Percentiles rank a stretch among this genome's conserved stretches.
These are phyloP conservation scores for Hyphopichia khmerensis DNA, from an alignment of 1,139 yeast genomes.

Conservation along the genomic window DNA sequence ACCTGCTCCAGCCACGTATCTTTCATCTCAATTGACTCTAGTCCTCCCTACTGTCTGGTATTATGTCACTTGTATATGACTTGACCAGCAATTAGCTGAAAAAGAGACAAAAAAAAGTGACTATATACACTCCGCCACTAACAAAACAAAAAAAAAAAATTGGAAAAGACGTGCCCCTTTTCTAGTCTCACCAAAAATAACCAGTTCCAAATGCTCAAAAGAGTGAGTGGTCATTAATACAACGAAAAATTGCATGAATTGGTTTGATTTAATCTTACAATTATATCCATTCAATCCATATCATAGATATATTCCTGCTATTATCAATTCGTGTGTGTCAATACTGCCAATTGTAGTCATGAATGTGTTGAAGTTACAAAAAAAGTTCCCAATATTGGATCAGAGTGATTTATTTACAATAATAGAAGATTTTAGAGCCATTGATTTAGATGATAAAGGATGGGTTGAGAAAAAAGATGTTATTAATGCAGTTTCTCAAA, in stretches of 20 bases:
- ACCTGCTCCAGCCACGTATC: no score
- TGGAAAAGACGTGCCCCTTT: no score
- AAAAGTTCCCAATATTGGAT: conserved; percentile 79
- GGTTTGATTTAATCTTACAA: not conserved
- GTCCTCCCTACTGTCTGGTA: no score
- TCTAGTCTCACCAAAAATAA: no score
- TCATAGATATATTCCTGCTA: not conserved
- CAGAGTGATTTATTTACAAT: conserved; percentile 85
- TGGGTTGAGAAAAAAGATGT: conserved; percentile 91
- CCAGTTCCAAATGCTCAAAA: not conserved
- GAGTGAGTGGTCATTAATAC: not conserved
- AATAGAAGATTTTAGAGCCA: conserved; percentile 72
- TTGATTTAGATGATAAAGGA: conserved; percentile 93
- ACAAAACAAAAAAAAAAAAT: no score
- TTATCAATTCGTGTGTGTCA: not conserved
- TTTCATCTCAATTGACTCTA: no score
- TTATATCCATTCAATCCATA: conserved; percentile 1
- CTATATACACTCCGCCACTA: no score
- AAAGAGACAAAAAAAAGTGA: no score
- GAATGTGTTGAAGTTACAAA: conserved; percentile 59
- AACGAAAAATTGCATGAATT: not conserved
- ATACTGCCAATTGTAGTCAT: conserved; percentile 16
- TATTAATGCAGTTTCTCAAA: conserved; percentile 75
- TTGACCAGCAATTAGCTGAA: no score
- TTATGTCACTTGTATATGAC: no score